Conservation (phyloP, 2,329 filamentous ascomycete genomes). For the Aspergillus glaucus region DNA sequence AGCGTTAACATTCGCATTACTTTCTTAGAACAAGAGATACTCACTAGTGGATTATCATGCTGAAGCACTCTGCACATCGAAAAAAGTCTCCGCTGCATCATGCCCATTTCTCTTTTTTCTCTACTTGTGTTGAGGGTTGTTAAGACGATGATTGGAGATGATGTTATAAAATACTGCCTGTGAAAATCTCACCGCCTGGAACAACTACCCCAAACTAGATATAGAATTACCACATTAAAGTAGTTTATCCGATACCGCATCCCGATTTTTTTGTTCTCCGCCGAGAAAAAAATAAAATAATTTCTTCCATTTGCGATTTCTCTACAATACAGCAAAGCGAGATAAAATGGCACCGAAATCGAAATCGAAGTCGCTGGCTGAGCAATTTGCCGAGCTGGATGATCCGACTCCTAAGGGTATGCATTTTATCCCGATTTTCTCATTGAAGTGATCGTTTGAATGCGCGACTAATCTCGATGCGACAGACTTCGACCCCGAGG, state of each 20-base stretch:
- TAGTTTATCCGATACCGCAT: constrained; percentile 11
- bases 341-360: constrained; percentile 42
- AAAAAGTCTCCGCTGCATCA: constrained; percentile 45
- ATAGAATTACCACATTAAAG: neutral
- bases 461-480: neutral
- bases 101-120: neutral
- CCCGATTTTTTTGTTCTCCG: constrained; percentile 4
- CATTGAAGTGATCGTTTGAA: constrained; percentile 1
- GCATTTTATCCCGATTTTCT: neutral
- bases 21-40: constrained; percentile 1
- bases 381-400: constrained; percentile 57
- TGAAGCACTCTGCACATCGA: constrained; percentile 49
- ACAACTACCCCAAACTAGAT: neutral
- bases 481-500: constrained; percentile 76
- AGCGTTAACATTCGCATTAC: neutral
- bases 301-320: neutral
- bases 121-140: neutral
- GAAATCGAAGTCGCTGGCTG: constrained; percentile 56
- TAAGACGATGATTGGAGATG: neutral
- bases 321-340: constrained; percentile 8
- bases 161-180: constrained; percentile 11
- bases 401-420: constrained; percentile 59
- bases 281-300: constrained; percentile 1
- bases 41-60: constrained; percentile 86
- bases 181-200: constrained; percentile 15